Conservation (phyloP, 768 basidiomycete species). For the Rhizopogon salebrosus region DNA sequence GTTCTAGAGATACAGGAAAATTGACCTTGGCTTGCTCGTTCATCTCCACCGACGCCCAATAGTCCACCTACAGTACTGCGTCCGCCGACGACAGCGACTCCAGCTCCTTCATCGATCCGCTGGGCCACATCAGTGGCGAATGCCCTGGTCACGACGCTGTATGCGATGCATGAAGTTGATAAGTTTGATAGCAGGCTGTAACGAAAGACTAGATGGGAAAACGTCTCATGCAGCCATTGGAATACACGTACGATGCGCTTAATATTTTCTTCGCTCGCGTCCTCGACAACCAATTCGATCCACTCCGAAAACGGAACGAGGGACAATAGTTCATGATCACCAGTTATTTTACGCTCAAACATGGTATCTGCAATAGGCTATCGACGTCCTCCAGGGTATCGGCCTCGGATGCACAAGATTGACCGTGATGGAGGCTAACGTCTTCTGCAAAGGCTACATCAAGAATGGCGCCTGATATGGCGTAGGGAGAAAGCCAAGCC, state of each 20-base stretch:
- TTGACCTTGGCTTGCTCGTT: background rate
- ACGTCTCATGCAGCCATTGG: background rate
- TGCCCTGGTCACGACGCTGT: conserved; percentile 3
- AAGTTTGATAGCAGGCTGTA: conserved; percentile 27
- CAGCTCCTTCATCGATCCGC: conserved; percentile 19
- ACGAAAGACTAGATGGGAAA: background rate
- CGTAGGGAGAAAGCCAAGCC: conserved; percentile 28
- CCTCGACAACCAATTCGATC: conserved; percentile 7
- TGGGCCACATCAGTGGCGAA: conserved; percentile 24
- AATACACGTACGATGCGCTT: conserved; percentile 20
- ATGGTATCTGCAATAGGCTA: conserved; percentile 20
- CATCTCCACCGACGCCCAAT: conserved; percentile 24
- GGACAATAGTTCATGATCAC: conserved; percentile 14
- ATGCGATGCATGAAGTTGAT: conserved; percentile 20
- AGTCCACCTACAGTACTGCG: conserved; percentile 27
- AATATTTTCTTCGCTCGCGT: conserved; percentile 15
- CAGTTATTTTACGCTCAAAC: background rate
- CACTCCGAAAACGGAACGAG: conserved; percentile 26
- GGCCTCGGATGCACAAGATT: conserved; percentile 33
- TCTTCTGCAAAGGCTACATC: conserved; percentile 22
- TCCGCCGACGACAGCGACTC: conserved; percentile 15
- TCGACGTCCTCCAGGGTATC: conserved; percentile 16
- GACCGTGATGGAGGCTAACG: conserved; percentile 13
- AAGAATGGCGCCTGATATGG: conserved; percentile 20
- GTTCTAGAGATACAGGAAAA: background rate